These are phyloP conservation scores for Zopfia rhizophila DNA, from an alignment of 2,329 filamentous ascomycete genomes.

Conservation along the genomic window DNA sequence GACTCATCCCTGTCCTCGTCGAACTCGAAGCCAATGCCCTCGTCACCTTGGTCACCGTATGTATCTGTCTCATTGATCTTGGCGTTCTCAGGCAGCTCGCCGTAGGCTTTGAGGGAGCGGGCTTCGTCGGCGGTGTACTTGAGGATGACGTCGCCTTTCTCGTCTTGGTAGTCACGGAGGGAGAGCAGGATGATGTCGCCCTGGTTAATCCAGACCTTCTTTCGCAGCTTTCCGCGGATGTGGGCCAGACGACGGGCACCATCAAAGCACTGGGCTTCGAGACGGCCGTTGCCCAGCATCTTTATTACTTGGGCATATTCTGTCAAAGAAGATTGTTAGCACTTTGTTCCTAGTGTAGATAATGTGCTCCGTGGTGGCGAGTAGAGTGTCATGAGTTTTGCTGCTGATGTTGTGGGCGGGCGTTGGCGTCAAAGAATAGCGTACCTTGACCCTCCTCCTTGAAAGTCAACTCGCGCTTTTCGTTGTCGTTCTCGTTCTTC, in stretches of 20 bases:
- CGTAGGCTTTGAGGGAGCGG: conserved; percentile 93
- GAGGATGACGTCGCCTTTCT: conserved; percentile 92
- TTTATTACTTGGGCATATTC: conserved; percentile 90
- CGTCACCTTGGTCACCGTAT: conserved; percentile 88
- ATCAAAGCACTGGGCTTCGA: conserved; percentile 95
- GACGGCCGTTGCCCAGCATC: conserved; percentile 95
- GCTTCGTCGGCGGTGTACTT: conserved; percentile 93
- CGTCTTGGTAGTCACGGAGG: conserved; percentile 91
- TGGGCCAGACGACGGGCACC: conserved; percentile 86
- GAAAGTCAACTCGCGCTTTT: conserved; percentile 98
- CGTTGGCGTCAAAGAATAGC: conserved; percentile 22
- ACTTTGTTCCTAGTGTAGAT: not conserved
- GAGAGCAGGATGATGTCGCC: conserved; percentile 79
- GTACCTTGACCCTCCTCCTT: conserved; percentile 94
- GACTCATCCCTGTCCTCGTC: conserved; percentile 83
- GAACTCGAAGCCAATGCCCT: conserved; percentile 97
- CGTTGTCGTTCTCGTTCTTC: conserved; percentile 96
- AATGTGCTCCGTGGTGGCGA: too few relatives aligned
- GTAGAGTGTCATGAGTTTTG: not conserved
- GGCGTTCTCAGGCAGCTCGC: conserved; percentile 94
- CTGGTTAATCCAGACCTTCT: conserved; percentile 98
- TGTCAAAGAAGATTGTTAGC: conserved; percentile 35
- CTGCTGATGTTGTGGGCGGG: conserved; percentile 1
- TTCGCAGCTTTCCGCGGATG: conserved; percentile 95
- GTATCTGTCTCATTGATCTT: conserved; percentile 99